Evolutionary conservation across 768 basidiomycete genomes (phyloP).

Genomic region (Auriscalpium vulgare): DNA sequence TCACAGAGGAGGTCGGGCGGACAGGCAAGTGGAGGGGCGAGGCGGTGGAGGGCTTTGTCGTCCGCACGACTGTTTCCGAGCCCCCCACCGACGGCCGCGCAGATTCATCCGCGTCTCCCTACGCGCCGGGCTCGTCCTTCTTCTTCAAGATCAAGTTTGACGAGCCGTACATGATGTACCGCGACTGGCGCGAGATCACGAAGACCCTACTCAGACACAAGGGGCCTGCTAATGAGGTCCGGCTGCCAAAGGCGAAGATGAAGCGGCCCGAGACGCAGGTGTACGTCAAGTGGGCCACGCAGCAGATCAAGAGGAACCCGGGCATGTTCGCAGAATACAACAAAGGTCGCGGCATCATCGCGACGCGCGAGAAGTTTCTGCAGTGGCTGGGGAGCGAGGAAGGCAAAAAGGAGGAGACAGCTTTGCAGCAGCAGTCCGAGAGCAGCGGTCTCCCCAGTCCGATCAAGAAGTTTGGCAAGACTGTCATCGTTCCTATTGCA

Average conservation of each 20-base stretch:
- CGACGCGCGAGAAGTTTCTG: slow-evolving; percentile 72
- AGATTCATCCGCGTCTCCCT: slow-evolving; percentile 43
- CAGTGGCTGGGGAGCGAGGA: slow-evolving; percentile 50
- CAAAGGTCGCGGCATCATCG: slow-evolving; percentile 80
- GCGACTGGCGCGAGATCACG: slow-evolving; percentile 94
- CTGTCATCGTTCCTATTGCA: slow-evolving; percentile 80
- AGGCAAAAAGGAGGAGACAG: slow-evolving; percentile 25
- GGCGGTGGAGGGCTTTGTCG: slow-evolving; percentile 89
- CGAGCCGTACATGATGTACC: slow-evolving; percentile 98
- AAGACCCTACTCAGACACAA: slow-evolving; percentile 53
- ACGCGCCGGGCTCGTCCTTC: slow-evolving; percentile 74
- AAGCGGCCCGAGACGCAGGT: slow-evolving; percentile 66
- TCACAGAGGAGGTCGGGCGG: slow-evolving; percentile 60
- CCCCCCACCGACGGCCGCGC: slow-evolving; percentile 29
- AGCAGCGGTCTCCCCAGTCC: neutral
- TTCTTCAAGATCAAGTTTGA: slow-evolving; percentile 99
- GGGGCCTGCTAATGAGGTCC: slow-evolving; percentile 23
- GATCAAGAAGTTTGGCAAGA: slow-evolving; percentile 48
- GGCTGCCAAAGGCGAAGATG: slow-evolving; percentile 59
- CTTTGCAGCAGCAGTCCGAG: slow-evolving; percentile 23
- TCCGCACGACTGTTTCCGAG: slow-evolving; percentile 59
- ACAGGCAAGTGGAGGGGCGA: slow-evolving; percentile 78
- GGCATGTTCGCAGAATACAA: slow-evolving; percentile 52
- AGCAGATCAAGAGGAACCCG: slow-evolving; percentile 59
- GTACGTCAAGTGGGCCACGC: slow-evolving; percentile 80